These are phyloP conservation scores for Tylopilus balloui DNA, from an alignment of 768 basidiomycete species.

Conservation along the genomic window DNA sequence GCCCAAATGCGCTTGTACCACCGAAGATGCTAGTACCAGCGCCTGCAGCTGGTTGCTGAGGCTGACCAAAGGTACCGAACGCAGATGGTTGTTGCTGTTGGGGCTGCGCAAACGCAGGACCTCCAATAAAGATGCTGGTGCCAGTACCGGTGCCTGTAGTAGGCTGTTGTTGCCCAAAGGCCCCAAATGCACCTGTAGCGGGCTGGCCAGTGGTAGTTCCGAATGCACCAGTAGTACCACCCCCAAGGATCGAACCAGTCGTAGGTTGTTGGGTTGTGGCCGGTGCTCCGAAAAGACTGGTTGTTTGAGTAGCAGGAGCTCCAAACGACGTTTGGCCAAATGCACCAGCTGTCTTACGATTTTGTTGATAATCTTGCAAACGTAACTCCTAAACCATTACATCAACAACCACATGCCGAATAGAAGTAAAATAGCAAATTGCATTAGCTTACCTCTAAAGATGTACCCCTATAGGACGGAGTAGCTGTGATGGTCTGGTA, in stretches of 20 bases:
- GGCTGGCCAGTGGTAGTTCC: slow-evolving; percentile 27
- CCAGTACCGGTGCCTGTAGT: slow-evolving; percentile 29
- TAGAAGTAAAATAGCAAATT: slow-evolving; percentile 3
- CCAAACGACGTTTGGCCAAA: slow-evolving; percentile 48
- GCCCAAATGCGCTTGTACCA: slow-evolving; percentile 29
- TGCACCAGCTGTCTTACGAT: slow-evolving; percentile 63
- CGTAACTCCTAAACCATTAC: slow-evolving; percentile 56
- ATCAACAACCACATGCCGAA: neutral
- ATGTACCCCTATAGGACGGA: slow-evolving; percentile 72
- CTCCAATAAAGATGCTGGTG: slow-evolving; percentile 42
- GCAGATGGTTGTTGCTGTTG: slow-evolving; percentile 34
- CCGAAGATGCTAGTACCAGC: slow-evolving; percentile 33
- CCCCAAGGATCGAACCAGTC: slow-evolving; percentile 30
- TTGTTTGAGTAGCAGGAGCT: slow-evolving; percentile 24
- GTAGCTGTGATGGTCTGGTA: slow-evolving; percentile 83
- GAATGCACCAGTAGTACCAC: slow-evolving; percentile 19
- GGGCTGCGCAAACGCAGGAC: slow-evolving; percentile 38
- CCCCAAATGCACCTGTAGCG: slow-evolving; percentile 27
- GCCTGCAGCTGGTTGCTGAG: slow-evolving; percentile 33
- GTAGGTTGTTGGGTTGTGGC: slow-evolving; percentile 27
- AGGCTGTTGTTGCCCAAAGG: slow-evolving; percentile 35
- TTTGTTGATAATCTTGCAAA: slow-evolving; percentile 69
- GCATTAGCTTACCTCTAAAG: slow-evolving; percentile 55
- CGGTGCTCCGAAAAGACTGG: slow-evolving; percentile 26
- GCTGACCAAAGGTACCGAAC: slow-evolving; percentile 53